These are phyloP conservation scores for Colletotrichum godetiae DNA, from an alignment of 2,329 filamentous ascomycete species.

Conservation along the genomic window DNA sequence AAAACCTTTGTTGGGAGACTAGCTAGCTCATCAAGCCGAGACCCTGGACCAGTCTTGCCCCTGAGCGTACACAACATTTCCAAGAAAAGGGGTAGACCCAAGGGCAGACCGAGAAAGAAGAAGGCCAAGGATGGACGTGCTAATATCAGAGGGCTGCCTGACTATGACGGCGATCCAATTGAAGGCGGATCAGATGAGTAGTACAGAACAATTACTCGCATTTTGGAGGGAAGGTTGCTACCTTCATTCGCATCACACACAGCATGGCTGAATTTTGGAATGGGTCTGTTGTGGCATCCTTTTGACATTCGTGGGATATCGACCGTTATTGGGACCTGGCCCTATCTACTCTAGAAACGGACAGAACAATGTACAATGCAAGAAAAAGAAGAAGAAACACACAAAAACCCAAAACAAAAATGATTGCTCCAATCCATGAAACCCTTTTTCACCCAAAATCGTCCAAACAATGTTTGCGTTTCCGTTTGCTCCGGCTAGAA, in stretches of 20 bases:
- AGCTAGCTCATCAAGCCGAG: neutral
- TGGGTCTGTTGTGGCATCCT: slow-evolving; percentile 8
- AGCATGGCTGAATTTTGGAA: neutral
- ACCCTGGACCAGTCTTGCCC: neutral
- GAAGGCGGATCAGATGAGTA: slow-evolving; percentile 27
- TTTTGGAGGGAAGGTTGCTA: neutral
- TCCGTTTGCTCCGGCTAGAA: slow-evolving; percentile 1
- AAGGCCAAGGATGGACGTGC: slow-evolving; percentile 27
- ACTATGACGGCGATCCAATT: slow-evolving; percentile 34
- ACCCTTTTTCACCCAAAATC: neutral
- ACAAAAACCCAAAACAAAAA: neutral
- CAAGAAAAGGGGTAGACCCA: slow-evolving; percentile 3
- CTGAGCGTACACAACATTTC: neutral
- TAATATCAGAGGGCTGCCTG: slow-evolving; percentile 26
- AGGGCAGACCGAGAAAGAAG: neutral
- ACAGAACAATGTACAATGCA: slow-evolving; percentile 21
- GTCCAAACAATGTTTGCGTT: neutral
- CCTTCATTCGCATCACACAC: neutral
- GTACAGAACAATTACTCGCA: neutral
- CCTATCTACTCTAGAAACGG: slow-evolving; percentile 18
- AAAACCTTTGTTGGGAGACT: slow-evolving; percentile 32
- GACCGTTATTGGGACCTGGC: slow-evolving; percentile 26
- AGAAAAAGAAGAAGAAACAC: slow-evolving; percentile 1
- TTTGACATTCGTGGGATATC: slow-evolving; percentile 33
- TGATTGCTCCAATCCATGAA: neutral